Base-by-base conservation (phyloP, 2,329 filamentous ascomycete species). In the Lachnellula cervina region DNA sequence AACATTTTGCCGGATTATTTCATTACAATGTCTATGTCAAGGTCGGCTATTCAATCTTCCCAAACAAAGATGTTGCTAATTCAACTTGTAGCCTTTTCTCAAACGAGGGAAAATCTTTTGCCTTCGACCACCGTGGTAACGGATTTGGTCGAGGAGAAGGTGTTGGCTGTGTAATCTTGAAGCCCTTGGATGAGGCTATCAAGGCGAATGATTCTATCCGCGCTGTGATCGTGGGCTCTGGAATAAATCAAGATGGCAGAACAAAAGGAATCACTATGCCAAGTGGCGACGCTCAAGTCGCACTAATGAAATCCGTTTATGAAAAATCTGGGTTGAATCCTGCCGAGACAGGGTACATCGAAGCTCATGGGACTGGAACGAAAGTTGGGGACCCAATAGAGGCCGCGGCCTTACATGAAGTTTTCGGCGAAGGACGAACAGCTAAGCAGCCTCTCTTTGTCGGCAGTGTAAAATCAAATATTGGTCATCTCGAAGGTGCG, bases 81-180 rank as follows among this genome's bases (percentile, higher is more conserved):
- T 19, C 45, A 11, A 72, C 77, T 23, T 28, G 19, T n/a, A 59
- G 56, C 16, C 43, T 62, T 1, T 57, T 62, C 43, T 60, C 57
- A 1, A 49, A 59, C 17, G 55, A 60, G 38, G 59, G 62, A 19
- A 60, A 55, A 40, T 64, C 57, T 74, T 60, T 77, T 76, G 5
- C 85, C 80, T 63, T 83, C 84, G 61, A 66, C 73, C n/a, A 74
- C 75, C 3, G 59, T 9, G 84, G 81, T 17, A 80, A 81, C 56
- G 86, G 85, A 1, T 88, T 87, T 63, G 83, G 79, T 0, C 75
- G 84, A 34, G 84, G 83, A 1, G 85, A 88, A 63, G 85, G 84
- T 0, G 73, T 81, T 25, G 82, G 77, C 0, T 74, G 80, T n/a
- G 68, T 88, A 1, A 63, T 87, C 3, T 64, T 88, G 47, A 87